Base-by-base conservation (phyloP, 2,329 filamentous ascomycete genomes). In the Rutstroemia sp. region DNA sequence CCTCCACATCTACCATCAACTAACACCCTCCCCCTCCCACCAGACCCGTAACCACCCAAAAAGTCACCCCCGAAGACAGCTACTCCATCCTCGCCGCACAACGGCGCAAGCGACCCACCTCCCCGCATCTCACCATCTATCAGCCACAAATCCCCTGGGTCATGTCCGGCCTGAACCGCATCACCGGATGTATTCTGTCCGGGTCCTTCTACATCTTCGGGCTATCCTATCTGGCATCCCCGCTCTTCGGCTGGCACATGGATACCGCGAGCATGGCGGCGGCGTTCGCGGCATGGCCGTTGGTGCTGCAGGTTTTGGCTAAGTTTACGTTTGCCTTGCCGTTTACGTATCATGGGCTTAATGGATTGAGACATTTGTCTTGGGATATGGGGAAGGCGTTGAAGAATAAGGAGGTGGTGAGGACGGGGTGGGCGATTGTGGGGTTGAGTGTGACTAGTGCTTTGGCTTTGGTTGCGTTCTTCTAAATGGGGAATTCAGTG, bases 121-220 rank as follows among this genome's bases (percentile, higher is more conserved):
- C 85, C 51, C 86, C 86, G 51, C 86, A 89, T 70, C 78, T 89
- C 59, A 62, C 71, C 67, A 89, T 89, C 78, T 89, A 89, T 78
- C 72, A 74, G 57, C 83, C 84, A 7, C 86, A 89, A 72, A 81
- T 89, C 64, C 86, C 85, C 64, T 88, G 83, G 85, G 78, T 81
- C 66, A 72, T 75, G 54, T 84, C 80, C 56, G 72, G 65, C 44
- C 65, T 82, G 51, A 81, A 87, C 76, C 84, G 86, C 65, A 77
- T 89, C 68, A 86, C 84, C 4, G 86, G 84, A 60, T 67, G 75
- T 62, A 67, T 75, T 42, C 73, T 88, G 46, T 81, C 80, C 57
- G 84, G 84, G 48, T 70, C 73, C 48, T 76, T 89, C 67, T 89
- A 89, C 74, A 65, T 83, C 68, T 89, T 84, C 72, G 82, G 83